Base-by-base conservation (phyloP, 1,284 basidiomycete genomes). In the Microbotryum intermedium region DNA sequence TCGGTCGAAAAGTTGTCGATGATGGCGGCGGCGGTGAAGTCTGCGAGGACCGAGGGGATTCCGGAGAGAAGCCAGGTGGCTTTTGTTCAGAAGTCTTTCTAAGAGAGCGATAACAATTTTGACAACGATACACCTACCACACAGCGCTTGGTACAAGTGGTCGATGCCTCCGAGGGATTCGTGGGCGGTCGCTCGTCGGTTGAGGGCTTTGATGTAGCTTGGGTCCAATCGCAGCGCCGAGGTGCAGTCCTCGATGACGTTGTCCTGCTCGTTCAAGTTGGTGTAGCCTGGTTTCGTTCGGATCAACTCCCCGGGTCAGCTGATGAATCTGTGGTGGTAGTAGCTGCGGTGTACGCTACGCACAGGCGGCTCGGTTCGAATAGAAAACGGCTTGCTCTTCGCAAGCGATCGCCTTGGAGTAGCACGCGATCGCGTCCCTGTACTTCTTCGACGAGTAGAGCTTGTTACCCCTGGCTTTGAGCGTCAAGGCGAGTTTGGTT, bases 351-450 rank as follows among this genome's bases (percentile, higher is more conserved):
- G 18, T 23, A 28, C 29, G 76, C 30, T 7, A 72, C 84, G 69
- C 63, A 90, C 93, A 97, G 62, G 95, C 95, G 49, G 94, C 94
- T 60, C 95, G 86, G 78, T 99, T 99, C 74, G 88, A 90, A 82
- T 86, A 97, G 79, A 89, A 98, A 53, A 97, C 91, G 34, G 94
- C 86, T 73, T 95, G 90, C 29, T 88, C 84, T 73, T 84, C 85
- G 43, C 87, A 86, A 60, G 85, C 83, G 68, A 97, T 95, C 28
- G 95, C 94, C 73, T 87, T 87, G 29, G 90, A 88, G 81, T 98
- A 99, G 71, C 86, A 82, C 47, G 84, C 82, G 53, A 86, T 85
- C 10, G 95, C 95, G 53, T 81, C 79, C 29, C 80, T 75, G 72
- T 87, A 97, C 67, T 87, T 82, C 70, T 86, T 86, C 61, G 80